Conservation (phyloP, 2,329 filamentous ascomycete genomes). For the Fusarium succisae region DNA sequence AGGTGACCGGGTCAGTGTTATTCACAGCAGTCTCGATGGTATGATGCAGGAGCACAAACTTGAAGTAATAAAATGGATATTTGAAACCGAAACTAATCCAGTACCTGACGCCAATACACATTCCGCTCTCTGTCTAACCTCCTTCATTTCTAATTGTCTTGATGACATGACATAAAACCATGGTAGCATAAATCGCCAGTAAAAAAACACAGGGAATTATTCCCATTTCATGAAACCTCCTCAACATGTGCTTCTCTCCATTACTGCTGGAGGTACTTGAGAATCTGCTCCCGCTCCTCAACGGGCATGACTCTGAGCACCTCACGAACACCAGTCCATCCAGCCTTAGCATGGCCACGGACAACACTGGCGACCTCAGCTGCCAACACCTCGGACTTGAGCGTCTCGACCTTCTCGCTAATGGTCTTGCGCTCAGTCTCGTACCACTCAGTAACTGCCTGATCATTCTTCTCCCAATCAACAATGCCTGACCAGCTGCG, state of each 20-base stretch:
- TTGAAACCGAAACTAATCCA: slow-evolving; percentile 34
- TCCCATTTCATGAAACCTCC: slow-evolving; percentile 10
- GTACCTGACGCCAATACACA: slow-evolving; percentile 39
- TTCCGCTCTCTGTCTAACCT: slow-evolving; percentile 32
- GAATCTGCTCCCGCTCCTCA: slow-evolving; percentile 84
- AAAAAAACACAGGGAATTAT: slow-evolving; percentile 22
- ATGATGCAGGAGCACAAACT: neutral
- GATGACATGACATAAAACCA: slow-evolving; percentile 33
- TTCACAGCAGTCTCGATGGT: neutral
- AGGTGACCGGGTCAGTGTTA: neutral
- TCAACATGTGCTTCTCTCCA: neutral
- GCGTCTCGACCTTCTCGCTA: slow-evolving; percentile 81
- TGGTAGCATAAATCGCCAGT: slow-evolving; percentile 32
- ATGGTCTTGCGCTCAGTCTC: slow-evolving; percentile 91
- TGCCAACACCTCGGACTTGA: slow-evolving; percentile 77
- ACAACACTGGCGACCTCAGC: slow-evolving; percentile 58
- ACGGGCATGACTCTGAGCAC: slow-evolving; percentile 88
- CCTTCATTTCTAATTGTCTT: slow-evolving; percentile 37
- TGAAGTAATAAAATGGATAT: slow-evolving; percentile 29
- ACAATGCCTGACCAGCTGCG: slow-evolving; percentile 84
- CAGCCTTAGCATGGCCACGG: slow-evolving; percentile 67
- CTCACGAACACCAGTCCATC: slow-evolving; percentile 86
- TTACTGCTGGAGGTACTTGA: slow-evolving; percentile 66
- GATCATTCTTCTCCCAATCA: slow-evolving; percentile 82
- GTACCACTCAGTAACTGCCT: slow-evolving; percentile 91